phyloP scores from a whole-genome alignment of 192 early-diverging fungal species.

The Bifiguratus adelaidae region DNA sequence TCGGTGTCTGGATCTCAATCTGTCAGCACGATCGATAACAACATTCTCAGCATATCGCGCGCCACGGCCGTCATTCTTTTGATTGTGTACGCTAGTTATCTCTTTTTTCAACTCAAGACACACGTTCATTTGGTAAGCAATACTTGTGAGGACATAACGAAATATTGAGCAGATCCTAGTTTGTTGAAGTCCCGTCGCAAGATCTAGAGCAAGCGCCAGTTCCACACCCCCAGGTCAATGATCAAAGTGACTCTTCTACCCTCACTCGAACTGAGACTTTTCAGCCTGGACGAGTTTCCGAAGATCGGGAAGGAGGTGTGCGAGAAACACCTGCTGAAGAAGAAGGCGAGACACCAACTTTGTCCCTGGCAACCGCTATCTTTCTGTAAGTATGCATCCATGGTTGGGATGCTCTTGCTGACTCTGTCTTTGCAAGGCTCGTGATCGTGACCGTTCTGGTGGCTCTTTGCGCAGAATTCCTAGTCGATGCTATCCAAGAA shows the following conservation, averaged over 20 bases:
- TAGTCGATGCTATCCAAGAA: constrained; percentile 76
- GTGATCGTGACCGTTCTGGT: constrained; percentile 55
- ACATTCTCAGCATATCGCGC: constrained; percentile 47
- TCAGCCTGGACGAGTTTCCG: too few species aligned
- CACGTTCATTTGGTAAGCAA: constrained; percentile 49
- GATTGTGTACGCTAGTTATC: constrained; percentile 50
- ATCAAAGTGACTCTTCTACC: too few species aligned
- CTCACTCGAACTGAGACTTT: too few species aligned
- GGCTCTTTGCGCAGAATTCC: constrained; percentile 73
- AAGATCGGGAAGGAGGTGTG: constrained; percentile 7
- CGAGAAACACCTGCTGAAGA: constrained; percentile 33
- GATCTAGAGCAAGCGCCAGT: too few species aligned
- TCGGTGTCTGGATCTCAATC: constrained; percentile 11
- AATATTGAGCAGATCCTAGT: too few species aligned
- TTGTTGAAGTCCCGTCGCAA: too few species aligned
- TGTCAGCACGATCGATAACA: constrained; percentile 26
- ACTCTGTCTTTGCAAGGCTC: too few species aligned
- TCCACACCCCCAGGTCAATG: too few species aligned
- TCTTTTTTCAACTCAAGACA: constrained; percentile 70
- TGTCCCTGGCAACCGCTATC: constrained; percentile 26
- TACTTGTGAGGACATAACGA: too few species aligned
- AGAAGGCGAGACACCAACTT: constrained; percentile 51
- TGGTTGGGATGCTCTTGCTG: too few species aligned
- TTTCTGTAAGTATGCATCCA: constrained; percentile 14
- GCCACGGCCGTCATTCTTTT: constrained; percentile 59